Conservation (phyloP, 2,329 filamentous ascomycete species). For the Epichloe baconii region DNA sequence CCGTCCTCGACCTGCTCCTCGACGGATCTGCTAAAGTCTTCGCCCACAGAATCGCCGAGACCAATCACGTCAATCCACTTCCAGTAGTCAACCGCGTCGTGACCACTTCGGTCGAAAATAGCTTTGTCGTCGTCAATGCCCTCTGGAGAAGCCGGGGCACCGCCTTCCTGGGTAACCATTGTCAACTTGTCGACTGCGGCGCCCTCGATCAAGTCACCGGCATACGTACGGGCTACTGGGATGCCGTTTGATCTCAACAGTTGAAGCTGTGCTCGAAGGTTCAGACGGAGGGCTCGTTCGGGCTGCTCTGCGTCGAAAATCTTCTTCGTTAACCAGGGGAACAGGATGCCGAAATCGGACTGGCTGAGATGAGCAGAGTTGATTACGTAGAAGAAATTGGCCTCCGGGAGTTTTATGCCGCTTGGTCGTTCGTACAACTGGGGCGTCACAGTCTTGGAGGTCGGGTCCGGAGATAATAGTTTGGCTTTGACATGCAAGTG, state of each 20-base stretch:
- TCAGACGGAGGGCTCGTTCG: constrained; percentile 44
- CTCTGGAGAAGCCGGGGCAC: constrained; percentile 14
- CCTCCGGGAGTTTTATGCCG: constrained; percentile 31
- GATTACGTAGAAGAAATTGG: constrained; percentile 62
- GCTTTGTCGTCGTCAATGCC: constrained; percentile 34
- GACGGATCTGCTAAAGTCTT: constrained; percentile 16
- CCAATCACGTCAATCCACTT: constrained; percentile 39
- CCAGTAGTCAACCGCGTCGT: constrained; percentile 33
- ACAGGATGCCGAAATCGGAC: constrained; percentile 71
- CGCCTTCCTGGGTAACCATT: constrained; percentile 8
- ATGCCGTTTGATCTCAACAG: constrained; percentile 37
- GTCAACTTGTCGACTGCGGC: constrained; percentile 24
- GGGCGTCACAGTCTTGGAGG: constrained; percentile 26
- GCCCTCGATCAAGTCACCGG: constrained; percentile 37
- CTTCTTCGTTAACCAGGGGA: constrained; percentile 54
- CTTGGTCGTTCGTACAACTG: constrained; percentile 28
- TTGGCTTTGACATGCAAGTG: constrained; percentile 59
- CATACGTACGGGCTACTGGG: constrained; percentile 35
- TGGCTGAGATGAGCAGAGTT: constrained; percentile 71
- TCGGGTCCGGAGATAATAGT: constrained; percentile 45
- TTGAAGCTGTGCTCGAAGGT: constrained; percentile 45
- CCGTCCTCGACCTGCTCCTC: constrained; percentile 21
- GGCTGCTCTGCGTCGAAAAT: constrained; percentile 45
- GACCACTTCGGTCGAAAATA: constrained; percentile 34
- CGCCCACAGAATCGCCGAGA: constrained; percentile 24